Conservation (phyloP, 768 basidiomycete genomes). For the Hygrocybe coccinea region DNA sequence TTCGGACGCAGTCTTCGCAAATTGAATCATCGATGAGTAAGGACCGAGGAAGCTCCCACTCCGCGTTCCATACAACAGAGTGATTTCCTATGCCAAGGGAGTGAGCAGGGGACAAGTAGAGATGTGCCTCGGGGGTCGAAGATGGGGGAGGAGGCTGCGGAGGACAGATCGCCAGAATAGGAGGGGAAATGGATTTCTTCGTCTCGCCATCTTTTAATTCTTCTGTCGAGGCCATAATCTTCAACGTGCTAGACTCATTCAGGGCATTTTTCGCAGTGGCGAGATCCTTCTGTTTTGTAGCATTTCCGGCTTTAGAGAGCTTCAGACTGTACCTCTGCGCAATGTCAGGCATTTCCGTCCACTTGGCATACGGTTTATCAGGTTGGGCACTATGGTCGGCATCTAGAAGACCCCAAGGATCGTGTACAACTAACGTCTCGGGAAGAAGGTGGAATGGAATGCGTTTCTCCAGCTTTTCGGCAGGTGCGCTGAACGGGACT, state of each 20-base stretch:
- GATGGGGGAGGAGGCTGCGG: constrained; percentile 18
- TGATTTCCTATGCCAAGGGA: constrained; percentile 46
- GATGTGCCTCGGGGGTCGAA: constrained; percentile 39
- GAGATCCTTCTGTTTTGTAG: constrained; percentile 3
- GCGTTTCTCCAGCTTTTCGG: constrained; percentile 28
- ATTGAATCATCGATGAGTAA: constrained; percentile 32
- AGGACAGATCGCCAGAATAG: constrained; percentile 27
- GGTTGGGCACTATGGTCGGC: too few species aligned
- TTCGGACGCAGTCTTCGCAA: constrained; percentile 37
- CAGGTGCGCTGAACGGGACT: constrained; percentile 30
- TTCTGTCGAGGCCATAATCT: too few species aligned
- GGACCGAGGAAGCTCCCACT: constrained; percentile 48
- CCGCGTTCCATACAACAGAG: constrained; percentile 46
- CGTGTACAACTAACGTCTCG: constrained; percentile 40
- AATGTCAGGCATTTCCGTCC: constrained; percentile 30
- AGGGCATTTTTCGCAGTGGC: constrained; percentile 9
- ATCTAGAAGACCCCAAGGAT: constrained; percentile 41
- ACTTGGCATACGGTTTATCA: constrained; percentile 16
- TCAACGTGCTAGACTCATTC: neutral
- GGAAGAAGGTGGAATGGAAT: constrained; percentile 36
- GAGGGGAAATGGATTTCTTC: constrained; percentile 11
- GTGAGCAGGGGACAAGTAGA: constrained; percentile 41
- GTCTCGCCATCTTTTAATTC: constrained; percentile 5
- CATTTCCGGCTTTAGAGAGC: constrained; percentile 6
- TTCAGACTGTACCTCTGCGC: constrained; percentile 30